A percentile compares a stretch with the other conserved stretches of the same genome.
Conservation (phyloP, 306 rosid species). For the Prunus persica region Prunus_persica_NCBIv2 NC_034015.1:10042001-10042500, state of each 20-base stretch:
- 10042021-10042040: slow-evolving; percentile 75
- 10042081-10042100: slow-evolving; percentile 72
- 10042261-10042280: slow-evolving; percentile 96
- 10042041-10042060: slow-evolving; percentile 76
- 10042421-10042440: slow-evolving; percentile 97
- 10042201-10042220: slow-evolving; percentile 97
- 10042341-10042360: slow-evolving; percentile 88
- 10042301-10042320: slow-evolving; percentile 88
- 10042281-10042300: slow-evolving; percentile 94
- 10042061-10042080: slow-evolving; percentile 75
- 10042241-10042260: slow-evolving; percentile 95
- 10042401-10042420: slow-evolving; percentile 86
- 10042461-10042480: slow-evolving; percentile 94
- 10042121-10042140: slow-evolving; percentile 94
- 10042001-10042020: slow-evolving; percentile 96
- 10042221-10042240: slow-evolving; percentile 97
- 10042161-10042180: slow-evolving; percentile 88
- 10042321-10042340: slow-evolving; percentile 84
- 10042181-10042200: slow-evolving; percentile 84
- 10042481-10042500: slow-evolving; percentile 82
- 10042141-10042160: slow-evolving; percentile 73
- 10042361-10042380: slow-evolving; percentile 79
- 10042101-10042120: slow-evolving; percentile 94
- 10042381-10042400: slow-evolving; percentile 76
- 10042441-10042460: slow-evolving; percentile 90